These are phyloP conservation scores for Tricholoma sp. DNA, from an alignment of 768 basidiomycete species.

Conservation along the genomic window DNA sequence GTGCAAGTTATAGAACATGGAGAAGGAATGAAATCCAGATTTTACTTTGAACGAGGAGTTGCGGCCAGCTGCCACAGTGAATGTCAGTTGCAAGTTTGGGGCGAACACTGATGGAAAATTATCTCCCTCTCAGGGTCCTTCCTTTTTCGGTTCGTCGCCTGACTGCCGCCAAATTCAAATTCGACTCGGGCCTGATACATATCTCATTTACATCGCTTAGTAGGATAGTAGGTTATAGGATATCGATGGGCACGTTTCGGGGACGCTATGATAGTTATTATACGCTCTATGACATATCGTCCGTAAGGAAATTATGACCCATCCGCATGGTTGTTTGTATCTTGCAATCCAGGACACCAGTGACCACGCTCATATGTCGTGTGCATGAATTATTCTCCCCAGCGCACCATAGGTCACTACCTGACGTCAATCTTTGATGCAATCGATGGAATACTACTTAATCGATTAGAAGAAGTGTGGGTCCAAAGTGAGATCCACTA, in stretches of 20 bases:
- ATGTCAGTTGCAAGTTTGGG: conserved; percentile 8
- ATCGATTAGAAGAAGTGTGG: too few species aligned
- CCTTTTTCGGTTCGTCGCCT: background rate
- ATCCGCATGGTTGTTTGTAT: background rate
- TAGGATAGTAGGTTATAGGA: too few species aligned
- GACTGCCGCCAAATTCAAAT: background rate
- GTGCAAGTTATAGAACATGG: conserved; percentile 37
- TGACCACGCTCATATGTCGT: too few species aligned
- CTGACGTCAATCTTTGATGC: too few species aligned
- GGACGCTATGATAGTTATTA: background rate
- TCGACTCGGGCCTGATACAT: too few species aligned
- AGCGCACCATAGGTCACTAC: too few species aligned
- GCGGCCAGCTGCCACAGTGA: conserved; percentile 14
- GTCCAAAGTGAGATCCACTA: too few species aligned
- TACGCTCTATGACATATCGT: background rate
- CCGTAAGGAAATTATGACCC: background rate
- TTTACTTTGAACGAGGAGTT: conserved; percentile 15
- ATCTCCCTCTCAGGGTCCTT: conserved; percentile 8
- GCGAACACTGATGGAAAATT: conserved; percentile 12
- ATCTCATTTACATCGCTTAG: background rate
- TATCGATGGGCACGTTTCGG: background rate
- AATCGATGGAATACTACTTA: too few species aligned
- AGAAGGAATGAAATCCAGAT: conserved; percentile 37
- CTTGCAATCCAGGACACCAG: too few species aligned
- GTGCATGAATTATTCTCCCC: too few species aligned